Base-by-base conservation (phyloP, 306 rosid genomes). In the Glycyrrhiza uralensis region DNA sequence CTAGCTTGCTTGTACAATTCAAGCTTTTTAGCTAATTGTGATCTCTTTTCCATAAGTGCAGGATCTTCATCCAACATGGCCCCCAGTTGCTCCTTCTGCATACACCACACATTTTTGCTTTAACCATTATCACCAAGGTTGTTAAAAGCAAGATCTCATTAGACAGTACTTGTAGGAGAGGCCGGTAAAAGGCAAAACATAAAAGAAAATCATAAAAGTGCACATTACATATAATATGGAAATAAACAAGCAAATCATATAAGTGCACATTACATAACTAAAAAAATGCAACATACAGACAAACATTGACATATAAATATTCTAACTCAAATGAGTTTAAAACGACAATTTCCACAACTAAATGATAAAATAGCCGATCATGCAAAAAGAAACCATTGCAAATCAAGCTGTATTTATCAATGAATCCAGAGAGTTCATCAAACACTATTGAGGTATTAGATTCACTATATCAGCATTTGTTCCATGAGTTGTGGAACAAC, bases 1-100 rank as follows among this genome's bases (percentile, higher is more conserved):
- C 71, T 75, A 39, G 79, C 79, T 75, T 75, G 79, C 66, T 75
- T 64, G 73, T 64, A 64, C 20, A 75, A 51, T 65, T 75, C 79
- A 63, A 74, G 79, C 65, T 72, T 63, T 38, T 74, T 63, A 50
- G 79, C 79, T 36, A 74, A 7, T 51, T 74, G 79, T 63, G 65
- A 0, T 74, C 79, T 74, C 56, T 63, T 74, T 50, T 63, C 79
- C 79, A 74, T 74, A 18, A 74, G 79, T 36, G 79, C 23, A 7
- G 79, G 79, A 36, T 74, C 79, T 63, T 74, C 79, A 61, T 74
- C 79, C 24, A 74, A 63, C 45, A 74, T 15, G 3, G 55, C 38
- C 26, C 79, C 79, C 22, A 74, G 33, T 38, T 74, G 79, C 19
- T 74, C 72, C 55, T 74, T 74, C 79, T 74, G 72, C 65, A 51